Percentiles rank a stretch among this genome's conserved stretches.
Evolutionary conservation across 768 basidiomycete species (phyloP).

Genomic region (Dentipellis fragilis): DNA sequence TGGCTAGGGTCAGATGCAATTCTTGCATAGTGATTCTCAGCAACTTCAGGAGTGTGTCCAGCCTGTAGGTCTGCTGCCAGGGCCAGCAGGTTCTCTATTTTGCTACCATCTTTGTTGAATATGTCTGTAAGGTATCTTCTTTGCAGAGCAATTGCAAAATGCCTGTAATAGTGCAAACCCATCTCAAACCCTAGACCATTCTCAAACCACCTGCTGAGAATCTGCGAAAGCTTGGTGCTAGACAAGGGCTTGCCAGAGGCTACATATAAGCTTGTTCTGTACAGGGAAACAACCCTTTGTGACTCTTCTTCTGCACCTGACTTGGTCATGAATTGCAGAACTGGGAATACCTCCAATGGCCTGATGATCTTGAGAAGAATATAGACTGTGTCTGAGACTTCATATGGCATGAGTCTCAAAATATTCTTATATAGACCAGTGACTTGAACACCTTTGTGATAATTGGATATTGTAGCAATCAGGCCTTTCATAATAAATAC

Average conservation of each 20-base stretch:
- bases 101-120: not conserved
- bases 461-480: not conserved
- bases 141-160: not conserved
- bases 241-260: not conserved
- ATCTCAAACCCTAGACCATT: not conserved
- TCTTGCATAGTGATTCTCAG: not conserved
- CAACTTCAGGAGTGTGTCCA: not conserved
- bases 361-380: not conserved
- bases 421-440: not conserved
- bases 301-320: not conserved
- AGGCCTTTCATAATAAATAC: not conserved
- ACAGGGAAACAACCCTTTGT: not conserved
- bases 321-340: not conserved
- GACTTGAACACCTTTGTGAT: not conserved
- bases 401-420: not conserved
- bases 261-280: not conserved
- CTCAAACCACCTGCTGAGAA: not conserved
- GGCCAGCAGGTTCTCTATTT: not conserved
- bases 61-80: not conserved
- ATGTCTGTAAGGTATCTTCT: not conserved
- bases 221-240: not conserved
- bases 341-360: not conserved
- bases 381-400: not conserved
- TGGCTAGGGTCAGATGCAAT: not conserved
- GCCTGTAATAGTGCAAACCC: not conserved